Percentiles rank a stretch among this genome's conserved stretches.
Evolutionary conservation across 805 yeast species (phyloP).

Genomic region (Kuraishia piskuri): DNA sequence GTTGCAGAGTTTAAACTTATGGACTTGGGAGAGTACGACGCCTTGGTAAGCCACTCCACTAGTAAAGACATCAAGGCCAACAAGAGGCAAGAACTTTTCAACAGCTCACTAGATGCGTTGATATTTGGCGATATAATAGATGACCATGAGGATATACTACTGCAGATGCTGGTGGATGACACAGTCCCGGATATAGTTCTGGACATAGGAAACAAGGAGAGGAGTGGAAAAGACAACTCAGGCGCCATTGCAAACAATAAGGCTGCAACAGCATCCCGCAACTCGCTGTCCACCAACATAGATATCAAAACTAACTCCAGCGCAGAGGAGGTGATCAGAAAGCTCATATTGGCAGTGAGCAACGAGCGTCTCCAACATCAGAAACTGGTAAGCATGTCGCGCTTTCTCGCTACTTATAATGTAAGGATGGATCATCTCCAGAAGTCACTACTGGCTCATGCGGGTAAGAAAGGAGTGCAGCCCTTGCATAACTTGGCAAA

Average conservation of each 20-base stretch:
- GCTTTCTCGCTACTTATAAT: slow-evolving; percentile 44
- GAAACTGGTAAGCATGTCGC: slow-evolving; percentile 44
- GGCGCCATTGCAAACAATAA: not conserved
- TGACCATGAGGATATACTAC: slow-evolving; percentile 20
- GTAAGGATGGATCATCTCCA: slow-evolving; percentile 3
- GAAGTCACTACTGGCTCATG: not conserved
- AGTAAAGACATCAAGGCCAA: slow-evolving; percentile 18
- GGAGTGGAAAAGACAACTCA: slow-evolving; percentile 43
- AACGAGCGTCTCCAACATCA: slow-evolving; percentile 52
- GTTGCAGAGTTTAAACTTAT: slow-evolving; percentile 67
- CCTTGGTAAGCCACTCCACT: slow-evolving; percentile 13
- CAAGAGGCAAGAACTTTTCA: slow-evolving; percentile 22
- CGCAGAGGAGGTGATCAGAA: slow-evolving; percentile 46
- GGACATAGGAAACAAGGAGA: slow-evolving; percentile 38
- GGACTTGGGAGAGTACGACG: slow-evolving; percentile 25
- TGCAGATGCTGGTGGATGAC: slow-evolving; percentile 10
- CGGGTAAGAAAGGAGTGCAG: not conserved
- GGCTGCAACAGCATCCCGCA: slow-evolving; percentile 19
- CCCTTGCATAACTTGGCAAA: not conserved
- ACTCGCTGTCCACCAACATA: slow-evolving; percentile 52
- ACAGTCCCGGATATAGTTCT: slow-evolving; percentile 21
- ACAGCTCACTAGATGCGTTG: slow-evolving; percentile 25
- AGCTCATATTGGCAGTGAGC: slow-evolving; percentile 45
- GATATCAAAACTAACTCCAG: slow-evolving; percentile 49
- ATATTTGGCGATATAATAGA: slow-evolving; percentile 26